Evolutionary conservation across 1,139 yeast species (phyloP).

Genomic region (Geotrichum reessii): DNA sequence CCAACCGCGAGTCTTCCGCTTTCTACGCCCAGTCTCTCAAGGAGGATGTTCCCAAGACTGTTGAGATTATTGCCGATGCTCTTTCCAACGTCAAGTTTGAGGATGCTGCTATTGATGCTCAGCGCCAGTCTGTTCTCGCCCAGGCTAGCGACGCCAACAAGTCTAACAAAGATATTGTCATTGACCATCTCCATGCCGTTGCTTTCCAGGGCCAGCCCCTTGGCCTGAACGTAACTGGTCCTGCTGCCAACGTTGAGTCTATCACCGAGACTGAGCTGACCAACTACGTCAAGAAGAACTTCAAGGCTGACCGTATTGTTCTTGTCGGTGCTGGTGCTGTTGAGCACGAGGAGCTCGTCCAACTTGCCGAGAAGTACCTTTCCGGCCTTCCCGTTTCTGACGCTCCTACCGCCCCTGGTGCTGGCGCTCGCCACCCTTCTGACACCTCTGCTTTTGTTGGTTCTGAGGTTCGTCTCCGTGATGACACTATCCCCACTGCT

Average conservation of each 20-base stretch:
- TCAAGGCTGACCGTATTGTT: conserved; percentile 96
- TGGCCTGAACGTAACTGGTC: conserved; percentile 94
- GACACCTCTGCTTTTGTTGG: conserved; percentile 78
- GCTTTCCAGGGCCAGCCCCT: conserved; percentile 86
- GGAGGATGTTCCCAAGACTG: conserved; percentile 73
- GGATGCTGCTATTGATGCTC: conserved; percentile 81
- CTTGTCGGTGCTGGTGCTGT: conserved; percentile 93
- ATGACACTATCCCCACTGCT: conserved; percentile 77
- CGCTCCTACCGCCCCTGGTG: conserved; percentile 60
- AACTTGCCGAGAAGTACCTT: conserved; percentile 68
- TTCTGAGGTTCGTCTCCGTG: conserved; percentile 80
- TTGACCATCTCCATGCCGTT: conserved; percentile 91
- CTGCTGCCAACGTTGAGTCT: conserved; percentile 77
- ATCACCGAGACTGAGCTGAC: conserved; percentile 71
- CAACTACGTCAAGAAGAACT: conserved; percentile 75
- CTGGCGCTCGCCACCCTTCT: conserved; percentile 52
- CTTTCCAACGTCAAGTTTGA: conserved; percentile 81
- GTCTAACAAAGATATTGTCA: conserved; percentile 97
- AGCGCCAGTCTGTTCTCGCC: conserved; percentile 89
- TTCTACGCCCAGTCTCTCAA: conserved; percentile 86
- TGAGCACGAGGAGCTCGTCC: conserved; percentile 78
- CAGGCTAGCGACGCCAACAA: conserved; percentile 97
- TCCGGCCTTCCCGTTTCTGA: conserved; percentile 68
- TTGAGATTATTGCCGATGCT: conserved; percentile 84
- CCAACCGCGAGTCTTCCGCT: conserved; percentile 94